Conservation (phyloP, 805 yeast species). For the Saturnispora sanitii region DNA sequence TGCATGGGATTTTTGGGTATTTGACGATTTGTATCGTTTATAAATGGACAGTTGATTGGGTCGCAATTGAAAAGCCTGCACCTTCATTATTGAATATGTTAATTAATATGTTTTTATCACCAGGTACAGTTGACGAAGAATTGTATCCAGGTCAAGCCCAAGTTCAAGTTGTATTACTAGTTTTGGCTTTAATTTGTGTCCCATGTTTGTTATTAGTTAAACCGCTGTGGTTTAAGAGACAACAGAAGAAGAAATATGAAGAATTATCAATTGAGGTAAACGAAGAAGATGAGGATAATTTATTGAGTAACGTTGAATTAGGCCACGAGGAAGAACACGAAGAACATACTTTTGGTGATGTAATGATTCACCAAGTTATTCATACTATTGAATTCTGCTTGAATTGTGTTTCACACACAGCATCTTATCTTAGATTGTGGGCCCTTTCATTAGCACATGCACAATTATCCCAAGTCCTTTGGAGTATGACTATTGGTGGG, state of each 20-base stretch:
- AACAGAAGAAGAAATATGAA: slow-evolving; percentile 31
- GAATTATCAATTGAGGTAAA: neutral
- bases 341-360: slow-evolving; percentile 48
- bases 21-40: slow-evolving; percentile 53
- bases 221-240: slow-evolving; percentile 36
- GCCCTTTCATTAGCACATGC: slow-evolving; percentile 73
- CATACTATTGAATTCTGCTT: slow-evolving; percentile 75
- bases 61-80: slow-evolving; percentile 48
- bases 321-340: slow-evolving; percentile 31
- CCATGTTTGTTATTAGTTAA: slow-evolving; percentile 65
- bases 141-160: slow-evolving; percentile 55
- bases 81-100: slow-evolving; percentile 69
- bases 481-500: slow-evolving; percentile 63
- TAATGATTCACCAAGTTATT: slow-evolving; percentile 70
- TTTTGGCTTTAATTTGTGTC: slow-evolving; percentile 56
- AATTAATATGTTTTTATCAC: slow-evolving; percentile 66
- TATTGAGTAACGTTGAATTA: neutral
- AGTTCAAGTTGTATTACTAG: slow-evolving; percentile 48
- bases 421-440: slow-evolving; percentile 70
- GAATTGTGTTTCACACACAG: slow-evolving; percentile 73
- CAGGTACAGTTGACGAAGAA: slow-evolving; percentile 58
- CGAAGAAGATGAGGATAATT: neutral
- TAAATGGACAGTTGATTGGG: slow-evolving; percentile 71
- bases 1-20: slow-evolving; percentile 72
- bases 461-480: slow-evolving; percentile 63